Percentiles rank a stretch among this genome's conserved stretches.
Evolutionary conservation across 1,284 basidiomycete genomes (phyloP).

Genomic region (Gymnopus androsaceus): DNA sequence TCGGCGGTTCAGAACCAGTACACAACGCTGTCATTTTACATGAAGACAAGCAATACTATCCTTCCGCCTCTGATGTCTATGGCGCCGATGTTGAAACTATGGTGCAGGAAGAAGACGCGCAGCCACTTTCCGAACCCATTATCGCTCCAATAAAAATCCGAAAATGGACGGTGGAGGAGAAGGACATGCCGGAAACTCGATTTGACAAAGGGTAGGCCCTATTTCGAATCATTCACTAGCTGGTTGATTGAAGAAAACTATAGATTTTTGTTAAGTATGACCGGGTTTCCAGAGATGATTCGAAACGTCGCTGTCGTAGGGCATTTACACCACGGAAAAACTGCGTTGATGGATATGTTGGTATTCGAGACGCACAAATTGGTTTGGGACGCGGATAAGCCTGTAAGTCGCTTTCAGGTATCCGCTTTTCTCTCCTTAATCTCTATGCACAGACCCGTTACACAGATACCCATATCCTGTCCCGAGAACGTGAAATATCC

Average conservation of each 20-base stretch:
- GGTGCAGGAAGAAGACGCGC: constrained; percentile 98
- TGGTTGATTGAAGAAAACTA: constrained; percentile 18
- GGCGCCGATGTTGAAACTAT: constrained; percentile 93
- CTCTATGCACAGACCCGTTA: constrained; percentile 68
- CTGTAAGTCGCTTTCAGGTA: too few species aligned
- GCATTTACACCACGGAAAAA: constrained; percentile 98
- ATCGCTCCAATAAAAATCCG: constrained; percentile 93
- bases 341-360: constrained; percentile 94
- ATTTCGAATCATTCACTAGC: not conserved
- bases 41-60: constrained; percentile 99
- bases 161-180: constrained; percentile 91
- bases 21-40: constrained; percentile 91
- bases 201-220: constrained; percentile 87
- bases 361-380: constrained; percentile 96
- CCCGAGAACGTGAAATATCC: constrained; percentile 88
- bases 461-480: constrained; percentile 92
- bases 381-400: constrained; percentile 87
- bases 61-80: constrained; percentile 89
- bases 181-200: constrained; percentile 88
- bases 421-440: constrained; percentile 11
- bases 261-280: constrained; percentile 92
- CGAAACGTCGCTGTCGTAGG: constrained; percentile 95
- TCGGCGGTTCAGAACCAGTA: constrained; percentile 53
- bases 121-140: constrained; percentile 94
- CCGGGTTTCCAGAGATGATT: constrained; percentile 91